Evolutionary conservation across 78 protist genomes (phyloP), one percentile per base, ranked within the genome.

Genomic region (Speleostelium caveatum): DNA sequence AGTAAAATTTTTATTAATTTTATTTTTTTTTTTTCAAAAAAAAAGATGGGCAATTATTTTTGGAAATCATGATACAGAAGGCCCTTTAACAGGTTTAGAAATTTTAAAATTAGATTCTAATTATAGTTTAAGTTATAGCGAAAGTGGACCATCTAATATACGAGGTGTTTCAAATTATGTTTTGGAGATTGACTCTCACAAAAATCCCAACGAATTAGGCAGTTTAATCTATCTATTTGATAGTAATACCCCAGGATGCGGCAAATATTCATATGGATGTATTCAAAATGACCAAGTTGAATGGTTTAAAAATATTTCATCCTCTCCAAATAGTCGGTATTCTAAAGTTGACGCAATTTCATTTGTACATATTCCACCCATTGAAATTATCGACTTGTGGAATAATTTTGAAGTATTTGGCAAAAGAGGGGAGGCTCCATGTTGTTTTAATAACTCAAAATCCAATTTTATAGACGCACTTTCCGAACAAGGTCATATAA

Each of bases 21-120:
- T 61, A 3, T 5, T 49, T 61, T 51, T 39, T 21, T 74, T 2
- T 22, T 61, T 49, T 74, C 5, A 42, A 65, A 58, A n/a, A n/a
- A n/a, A n/a, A n/a, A n/a, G n/a, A 33, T 73, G 90, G 90, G 69
- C 79, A 41, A 61, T 71, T 51, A 66, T 63, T 1, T 41, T 83
- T 51, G 90, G 90, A 17, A 83, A 83, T 35, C 90, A 83, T 51
- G 90, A 83, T 66, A 51, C 62, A n/a, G 59, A 66, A 30, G 90
- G 90, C n/a, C 16, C 22, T 10, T 66, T 63, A 30, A 24, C 0
- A 0, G 21, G n/a, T 17, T 12, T 3, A 4, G 39, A 55, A 28
- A 33, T 83, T n/a, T 38, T 83, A 14, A 14, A 26, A 26, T 24
- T 65, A n/a, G 91, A 83, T 67, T 39, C 28, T 22, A 26, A 5